phyloP scores from a whole-genome alignment of 352 stramenopile species.

The Elongisporangium prolatum region DNA sequence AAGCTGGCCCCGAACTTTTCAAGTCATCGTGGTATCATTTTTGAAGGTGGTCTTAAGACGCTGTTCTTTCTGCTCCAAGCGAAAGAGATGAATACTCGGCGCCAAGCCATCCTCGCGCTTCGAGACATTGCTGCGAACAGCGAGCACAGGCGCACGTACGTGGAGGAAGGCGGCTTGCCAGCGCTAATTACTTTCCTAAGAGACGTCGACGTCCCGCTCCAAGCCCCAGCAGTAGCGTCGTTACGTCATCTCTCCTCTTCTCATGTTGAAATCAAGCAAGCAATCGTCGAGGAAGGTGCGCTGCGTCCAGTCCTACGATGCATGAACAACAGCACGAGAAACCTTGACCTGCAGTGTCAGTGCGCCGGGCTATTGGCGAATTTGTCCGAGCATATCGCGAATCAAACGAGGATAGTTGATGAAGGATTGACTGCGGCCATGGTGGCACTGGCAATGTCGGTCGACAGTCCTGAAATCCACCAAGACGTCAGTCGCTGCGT shows the following conservation, averaged over 20 bases:
- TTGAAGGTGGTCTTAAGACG: constrained; percentile 87
- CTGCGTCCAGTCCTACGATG: constrained; percentile 86
- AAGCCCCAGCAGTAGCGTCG: constrained; percentile 86
- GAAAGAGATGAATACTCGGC: constrained; percentile 90
- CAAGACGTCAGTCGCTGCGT: constrained; percentile 91
- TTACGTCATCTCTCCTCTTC: constrained; percentile 88
- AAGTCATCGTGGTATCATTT: constrained; percentile 85
- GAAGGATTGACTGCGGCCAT: constrained; percentile 85
- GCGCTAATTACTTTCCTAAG: constrained; percentile 87
- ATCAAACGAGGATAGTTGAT: constrained; percentile 91
- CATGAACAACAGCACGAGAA: constrained; percentile 66
- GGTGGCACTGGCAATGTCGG: constrained; percentile 55
- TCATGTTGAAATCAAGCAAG: constrained; percentile 80
- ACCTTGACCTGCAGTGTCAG: constrained; percentile 92
- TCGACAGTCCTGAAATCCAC: constrained; percentile 90
- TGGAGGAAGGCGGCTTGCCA: constrained; percentile 84
- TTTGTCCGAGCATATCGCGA: constrained; percentile 88
- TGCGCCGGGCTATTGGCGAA: constrained; percentile 93
- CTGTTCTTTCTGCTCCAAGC: constrained; percentile 90
- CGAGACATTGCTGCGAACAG: constrained; percentile 88
- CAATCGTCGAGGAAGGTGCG: constrained; percentile 78
- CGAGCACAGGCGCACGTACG: constrained; percentile 84
- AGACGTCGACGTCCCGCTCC: constrained; percentile 84
- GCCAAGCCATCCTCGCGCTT: constrained; percentile 85
- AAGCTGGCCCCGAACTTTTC: constrained; percentile 92